Conservation (phyloP, 129 eudicot species). For the Deinandra increscens region DNA sequence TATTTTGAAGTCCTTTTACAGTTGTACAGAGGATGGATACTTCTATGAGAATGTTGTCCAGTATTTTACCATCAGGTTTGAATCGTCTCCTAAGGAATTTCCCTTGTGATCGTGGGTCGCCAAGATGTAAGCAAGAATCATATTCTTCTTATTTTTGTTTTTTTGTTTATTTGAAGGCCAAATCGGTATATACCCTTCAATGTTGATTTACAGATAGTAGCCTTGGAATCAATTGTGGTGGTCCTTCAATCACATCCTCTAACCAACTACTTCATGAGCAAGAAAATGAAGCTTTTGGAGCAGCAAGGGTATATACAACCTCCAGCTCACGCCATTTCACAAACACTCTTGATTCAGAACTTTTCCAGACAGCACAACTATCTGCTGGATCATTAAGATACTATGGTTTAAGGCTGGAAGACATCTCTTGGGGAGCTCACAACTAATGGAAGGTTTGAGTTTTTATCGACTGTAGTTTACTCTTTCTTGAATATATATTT, state of each 20-base stretch:
- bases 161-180: slow-evolving; percentile 1
- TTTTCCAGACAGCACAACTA: slow-evolving; percentile 61
- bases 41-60: no score
- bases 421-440: no score
- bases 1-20: no score
- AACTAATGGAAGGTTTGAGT: no score
- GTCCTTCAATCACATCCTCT: no score
- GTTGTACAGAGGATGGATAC: no score
- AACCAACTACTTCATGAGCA: no score
- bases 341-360: slow-evolving; percentile 62
- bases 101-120: slow-evolving; percentile 62
- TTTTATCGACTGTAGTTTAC: no score
- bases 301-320: slow-evolving; percentile 53
- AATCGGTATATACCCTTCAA: no score
- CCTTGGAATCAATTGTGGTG: no score
- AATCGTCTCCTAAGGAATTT: slow-evolving; percentile 65
- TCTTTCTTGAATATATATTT: no score
- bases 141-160: not conserved
- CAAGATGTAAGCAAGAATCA: slow-evolving; percentile 51
- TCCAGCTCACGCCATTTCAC: slow-evolving; percentile 39
- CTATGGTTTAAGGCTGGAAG: slow-evolving; percentile 78
- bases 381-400: slow-evolving; percentile 89
- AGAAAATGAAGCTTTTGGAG: slow-evolving; percentile 64
- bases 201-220: no score
- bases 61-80: slow-evolving; percentile 55